Evolutionary conservation across 202 grass and related monocot species (phyloP).

Genomic region (Carex sylvatica): DNA sequence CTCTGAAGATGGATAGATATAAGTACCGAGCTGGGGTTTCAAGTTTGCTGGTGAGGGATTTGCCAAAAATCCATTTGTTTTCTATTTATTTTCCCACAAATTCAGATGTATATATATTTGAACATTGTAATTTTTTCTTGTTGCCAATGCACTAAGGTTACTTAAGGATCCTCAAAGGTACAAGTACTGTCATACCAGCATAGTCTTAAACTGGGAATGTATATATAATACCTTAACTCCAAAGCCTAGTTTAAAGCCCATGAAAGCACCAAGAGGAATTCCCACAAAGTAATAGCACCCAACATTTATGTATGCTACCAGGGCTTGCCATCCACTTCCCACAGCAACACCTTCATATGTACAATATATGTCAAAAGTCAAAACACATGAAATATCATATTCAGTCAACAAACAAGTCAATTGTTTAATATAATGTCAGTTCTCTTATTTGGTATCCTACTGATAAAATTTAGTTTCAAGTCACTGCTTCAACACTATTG

Average conservation of each 20-base stretch:
- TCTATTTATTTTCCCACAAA: not conserved
- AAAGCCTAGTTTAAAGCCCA: conserved; percentile 71
- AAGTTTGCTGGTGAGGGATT: not conserved
- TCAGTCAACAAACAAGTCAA: not conserved
- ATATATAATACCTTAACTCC: conserved; percentile 58
- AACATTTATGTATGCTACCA: conserved; percentile 84
- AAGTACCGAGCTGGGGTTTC: not conserved
- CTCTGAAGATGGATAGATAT: not conserved
- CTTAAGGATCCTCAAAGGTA: not conserved
- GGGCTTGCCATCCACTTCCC: conserved; percentile 88
- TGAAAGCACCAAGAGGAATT: conserved; percentile 57
- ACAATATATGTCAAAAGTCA: not conserved
- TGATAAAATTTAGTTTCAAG: not conserved
- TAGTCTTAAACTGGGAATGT: not conserved
- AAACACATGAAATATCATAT: not conserved
- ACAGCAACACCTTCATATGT: conserved; percentile 75
- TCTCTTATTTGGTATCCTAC: not conserved
- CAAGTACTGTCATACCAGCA: not conserved
- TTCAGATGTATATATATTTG: not conserved
- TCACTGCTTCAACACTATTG: not conserved
- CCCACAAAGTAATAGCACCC: conserved; percentile 87
- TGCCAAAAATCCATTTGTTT: not conserved
- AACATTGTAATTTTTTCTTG: not conserved
- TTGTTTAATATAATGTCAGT: not conserved
- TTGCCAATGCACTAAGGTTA: not conserved